These are phyloP conservation scores for Claviceps humidiphila DNA, from an alignment of 2,329 filamentous ascomycete species.

Conservation along the genomic window DNA sequence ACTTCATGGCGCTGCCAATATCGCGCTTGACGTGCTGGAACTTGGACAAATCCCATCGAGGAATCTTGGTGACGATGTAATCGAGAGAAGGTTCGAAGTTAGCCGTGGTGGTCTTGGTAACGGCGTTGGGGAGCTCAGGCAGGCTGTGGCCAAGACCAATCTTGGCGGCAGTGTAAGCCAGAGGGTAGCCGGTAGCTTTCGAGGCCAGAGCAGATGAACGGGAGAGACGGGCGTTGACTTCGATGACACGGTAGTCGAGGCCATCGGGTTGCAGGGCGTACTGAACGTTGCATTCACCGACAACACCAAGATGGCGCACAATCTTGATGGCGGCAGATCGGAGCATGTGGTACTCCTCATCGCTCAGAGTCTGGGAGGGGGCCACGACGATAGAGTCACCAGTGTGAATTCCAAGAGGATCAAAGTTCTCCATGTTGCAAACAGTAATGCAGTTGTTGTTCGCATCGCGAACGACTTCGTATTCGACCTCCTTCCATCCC, in stretches of 20 bases:
- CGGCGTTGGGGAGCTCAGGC: constrained; percentile 90
- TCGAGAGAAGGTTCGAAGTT: constrained; percentile 97
- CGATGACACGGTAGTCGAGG: constrained; percentile 95
- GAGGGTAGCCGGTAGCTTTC: constrained; percentile 93
- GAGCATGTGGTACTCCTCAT: constrained; percentile 99
- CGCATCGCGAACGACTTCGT: constrained; percentile 93
- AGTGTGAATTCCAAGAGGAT: constrained; percentile 92
- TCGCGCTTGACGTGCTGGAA: constrained; percentile 98
- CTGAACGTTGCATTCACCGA: constrained; percentile 97
- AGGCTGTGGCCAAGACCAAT: constrained; percentile 93
- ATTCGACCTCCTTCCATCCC: constrained; percentile 99
- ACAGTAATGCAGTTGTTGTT: constrained; percentile 99
- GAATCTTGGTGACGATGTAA: constrained; percentile 98
- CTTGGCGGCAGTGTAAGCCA: constrained; percentile 96
- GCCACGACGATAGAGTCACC: constrained; percentile 98
- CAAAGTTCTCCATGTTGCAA: constrained; percentile 77
- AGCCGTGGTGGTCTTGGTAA: constrained; percentile 95
- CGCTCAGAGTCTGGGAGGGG: constrained; percentile 88
- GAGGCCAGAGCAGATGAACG: constrained; percentile 93
- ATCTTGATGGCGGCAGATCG: constrained; percentile 97
- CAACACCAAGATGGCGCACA: constrained; percentile 88
- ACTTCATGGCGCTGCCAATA: constrained; percentile 98
- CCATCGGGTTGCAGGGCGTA: constrained; percentile 95
- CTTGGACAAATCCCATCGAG: constrained; percentile 95
- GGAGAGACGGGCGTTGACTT: constrained; percentile 96